A percentile compares a stretch with the other conserved stretches of the same genome.
Evolutionary conservation across 2,329 filamentous ascomycete genomes (phyloP).

Genomic region (Zasmidium cellare): DNA sequence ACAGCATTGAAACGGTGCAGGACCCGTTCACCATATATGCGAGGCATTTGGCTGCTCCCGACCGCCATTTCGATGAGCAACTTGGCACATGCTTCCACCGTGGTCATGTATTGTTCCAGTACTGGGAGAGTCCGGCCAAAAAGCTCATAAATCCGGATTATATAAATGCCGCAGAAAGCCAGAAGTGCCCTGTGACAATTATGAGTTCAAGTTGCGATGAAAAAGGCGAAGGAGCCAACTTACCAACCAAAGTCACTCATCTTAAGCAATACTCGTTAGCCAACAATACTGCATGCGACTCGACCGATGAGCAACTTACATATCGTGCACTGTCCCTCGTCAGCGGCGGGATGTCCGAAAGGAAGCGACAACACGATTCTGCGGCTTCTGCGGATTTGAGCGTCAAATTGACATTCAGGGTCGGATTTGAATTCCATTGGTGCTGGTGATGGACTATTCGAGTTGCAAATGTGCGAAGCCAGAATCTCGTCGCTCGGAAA

Average conservation of each 20-base stretch:
- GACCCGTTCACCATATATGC: conserved; percentile 1
- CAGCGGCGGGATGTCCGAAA: conserved; percentile 1
- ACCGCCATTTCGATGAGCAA: conserved; percentile 4
- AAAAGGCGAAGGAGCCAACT: too few species aligned
- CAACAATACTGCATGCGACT: too few species aligned
- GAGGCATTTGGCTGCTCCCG: conserved; percentile 5
- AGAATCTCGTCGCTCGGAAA: conserved; percentile 5
- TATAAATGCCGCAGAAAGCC: conserved; percentile 6
- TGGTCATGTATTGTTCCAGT: neutral
- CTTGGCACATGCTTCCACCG: conserved; percentile 1
- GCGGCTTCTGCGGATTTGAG: conserved; percentile 8
- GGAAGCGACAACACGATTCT: conserved; percentile 2
- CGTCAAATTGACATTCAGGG: conserved; percentile 5
- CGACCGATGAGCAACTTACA: too few species aligned
- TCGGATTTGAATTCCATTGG: neutral
- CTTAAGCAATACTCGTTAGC: too few species aligned
- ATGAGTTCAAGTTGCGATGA: too few species aligned
- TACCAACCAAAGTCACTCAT: conserved; percentile 8
- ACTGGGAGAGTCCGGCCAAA: neutral
- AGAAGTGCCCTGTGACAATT: neutral
- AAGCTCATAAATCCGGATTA: conserved; percentile 7
- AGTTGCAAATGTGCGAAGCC: conserved; percentile 5
- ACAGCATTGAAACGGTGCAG: conserved; percentile 1
- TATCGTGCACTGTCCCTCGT: conserved; percentile 3
- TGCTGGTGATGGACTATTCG: conserved; percentile 1